Conservation (phyloP, 192 early-diverging fungal genomes). For the Coemansia sp. region DNA sequence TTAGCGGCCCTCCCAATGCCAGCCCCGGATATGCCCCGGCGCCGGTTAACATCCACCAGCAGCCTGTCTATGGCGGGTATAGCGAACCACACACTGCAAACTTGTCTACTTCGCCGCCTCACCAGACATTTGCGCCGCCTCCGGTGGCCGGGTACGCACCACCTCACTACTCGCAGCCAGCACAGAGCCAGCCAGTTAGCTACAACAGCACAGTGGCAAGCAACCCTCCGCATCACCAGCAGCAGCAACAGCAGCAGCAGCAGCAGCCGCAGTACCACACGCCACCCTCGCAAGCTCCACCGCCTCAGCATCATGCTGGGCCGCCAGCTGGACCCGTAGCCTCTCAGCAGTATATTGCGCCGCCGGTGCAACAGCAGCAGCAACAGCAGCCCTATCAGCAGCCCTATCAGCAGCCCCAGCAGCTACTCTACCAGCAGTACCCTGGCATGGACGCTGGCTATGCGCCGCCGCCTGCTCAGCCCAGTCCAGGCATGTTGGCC, state of each 20-base stretch:
- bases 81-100: conserved; percentile 13
- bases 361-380: conserved; percentile 17
- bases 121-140: conserved; percentile 22
- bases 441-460: conserved; percentile 2
- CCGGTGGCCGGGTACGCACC: conserved; percentile 16
- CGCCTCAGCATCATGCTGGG: conserved; percentile 20
- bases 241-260: background rate
- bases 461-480: background rate
- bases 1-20: conserved; percentile 6
- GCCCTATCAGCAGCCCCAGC: conserved; percentile 8
- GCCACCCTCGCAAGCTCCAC: conserved; percentile 13
- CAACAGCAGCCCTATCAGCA: conserved; percentile 17
- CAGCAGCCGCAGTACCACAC: background rate
- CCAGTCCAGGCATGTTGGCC: background rate
- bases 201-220: conserved; percentile 15
- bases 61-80: conserved; percentile 22
- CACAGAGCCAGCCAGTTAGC: conserved; percentile 15
- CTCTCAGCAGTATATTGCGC: conserved; percentile 17
- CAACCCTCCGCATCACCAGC: conserved; percentile 12
- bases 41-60: conserved; percentile 17
- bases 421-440: conserved; percentile 11
- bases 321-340: background rate
- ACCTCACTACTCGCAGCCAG: conserved; percentile 21
- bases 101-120: conserved; percentile 8
- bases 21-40: conserved; percentile 22